Conservation (phyloP, 2,329 filamentous ascomycete species). For the Pseudomassariella vexata region DNA sequence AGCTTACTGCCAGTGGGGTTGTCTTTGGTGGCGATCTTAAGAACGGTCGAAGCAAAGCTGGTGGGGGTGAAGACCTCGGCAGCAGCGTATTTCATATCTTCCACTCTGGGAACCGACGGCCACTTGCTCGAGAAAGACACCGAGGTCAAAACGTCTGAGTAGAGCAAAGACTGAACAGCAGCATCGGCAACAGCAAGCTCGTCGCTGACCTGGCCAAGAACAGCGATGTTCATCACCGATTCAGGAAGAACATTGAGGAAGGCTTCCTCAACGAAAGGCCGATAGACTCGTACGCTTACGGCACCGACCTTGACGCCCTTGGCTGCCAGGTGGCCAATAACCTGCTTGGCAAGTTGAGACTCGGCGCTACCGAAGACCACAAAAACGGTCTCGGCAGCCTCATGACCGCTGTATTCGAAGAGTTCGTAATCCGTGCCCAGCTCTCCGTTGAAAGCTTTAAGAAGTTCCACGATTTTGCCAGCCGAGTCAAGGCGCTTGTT, state of each 20-base stretch:
- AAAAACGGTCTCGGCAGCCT: conserved; percentile 71
- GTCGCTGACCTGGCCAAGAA: conserved; percentile 82
- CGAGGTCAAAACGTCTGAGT: conserved; percentile 84
- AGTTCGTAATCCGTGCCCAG: conserved; percentile 88
- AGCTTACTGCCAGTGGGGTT: conserved; percentile 42
- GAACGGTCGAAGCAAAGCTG: conserved; percentile 44
- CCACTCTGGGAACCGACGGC: conserved; percentile 55
- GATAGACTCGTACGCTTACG: conserved; percentile 87
- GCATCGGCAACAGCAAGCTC: conserved; percentile 67
- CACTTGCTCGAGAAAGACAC: conserved; percentile 72
- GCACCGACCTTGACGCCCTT: conserved; percentile 77
- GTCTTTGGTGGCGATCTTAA: conserved; percentile 42
- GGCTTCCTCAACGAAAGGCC: conserved; percentile 90
- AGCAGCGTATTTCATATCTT: conserved; percentile 87
- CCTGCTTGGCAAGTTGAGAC: conserved; percentile 76
- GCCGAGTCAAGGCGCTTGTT: conserved; percentile 68
- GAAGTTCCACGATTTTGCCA: conserved; percentile 62
- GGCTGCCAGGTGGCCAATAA: conserved; percentile 65
- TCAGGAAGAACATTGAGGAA: conserved; percentile 79
- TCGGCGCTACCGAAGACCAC: conserved; percentile 93
- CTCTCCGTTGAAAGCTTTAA: conserved; percentile 78
- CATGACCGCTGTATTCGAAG: conserved; percentile 91
- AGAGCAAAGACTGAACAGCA: conserved; percentile 77
- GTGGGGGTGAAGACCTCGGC: conserved; percentile 51
- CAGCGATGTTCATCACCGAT: conserved; percentile 69